Conservation (phyloP, 176 grass and related monocot species). For the Avena insularis region DNA sequence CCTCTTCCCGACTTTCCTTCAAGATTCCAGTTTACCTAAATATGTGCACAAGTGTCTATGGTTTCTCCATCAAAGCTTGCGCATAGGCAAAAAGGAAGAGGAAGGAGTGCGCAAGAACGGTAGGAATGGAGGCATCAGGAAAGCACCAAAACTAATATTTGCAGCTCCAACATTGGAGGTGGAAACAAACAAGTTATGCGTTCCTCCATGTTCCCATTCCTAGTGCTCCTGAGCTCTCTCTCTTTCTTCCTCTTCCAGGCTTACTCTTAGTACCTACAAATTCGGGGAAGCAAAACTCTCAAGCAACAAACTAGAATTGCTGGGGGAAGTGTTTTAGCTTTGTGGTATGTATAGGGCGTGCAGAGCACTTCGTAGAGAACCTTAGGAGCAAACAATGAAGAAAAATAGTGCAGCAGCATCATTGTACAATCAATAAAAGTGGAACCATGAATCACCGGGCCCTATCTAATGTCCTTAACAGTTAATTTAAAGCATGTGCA, state of each 20-base stretch:
- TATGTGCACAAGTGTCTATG: neutral
- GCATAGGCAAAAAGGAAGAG: neutral
- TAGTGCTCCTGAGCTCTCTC: neutral
- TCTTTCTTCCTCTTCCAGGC: neutral
- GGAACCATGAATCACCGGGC: neutral
- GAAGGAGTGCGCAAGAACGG: neutral
- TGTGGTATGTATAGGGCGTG: neutral
- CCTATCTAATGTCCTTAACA: neutral
- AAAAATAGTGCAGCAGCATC: neutral
- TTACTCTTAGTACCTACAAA: neutral
- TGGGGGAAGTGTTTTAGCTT: neutral
- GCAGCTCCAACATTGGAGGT: neutral
- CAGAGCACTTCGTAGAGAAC: too few relatives aligned
- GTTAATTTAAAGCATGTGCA: slow-evolving; percentile 11
- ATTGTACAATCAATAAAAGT: neutral
- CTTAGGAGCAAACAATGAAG: neutral
- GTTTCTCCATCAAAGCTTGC: neutral
- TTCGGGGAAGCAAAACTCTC: too few relatives aligned
- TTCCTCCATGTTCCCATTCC: neutral
- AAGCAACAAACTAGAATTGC: neutral
- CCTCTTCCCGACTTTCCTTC: neutral
- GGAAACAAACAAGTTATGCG: neutral
- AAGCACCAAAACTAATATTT: slow-evolving; percentile 5
- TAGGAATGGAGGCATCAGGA: slow-evolving; percentile 39
- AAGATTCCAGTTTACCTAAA: neutral